phyloP scores from a whole-genome alignment of 106 monocot species.

The Xerophyta viscosa region DNA sequence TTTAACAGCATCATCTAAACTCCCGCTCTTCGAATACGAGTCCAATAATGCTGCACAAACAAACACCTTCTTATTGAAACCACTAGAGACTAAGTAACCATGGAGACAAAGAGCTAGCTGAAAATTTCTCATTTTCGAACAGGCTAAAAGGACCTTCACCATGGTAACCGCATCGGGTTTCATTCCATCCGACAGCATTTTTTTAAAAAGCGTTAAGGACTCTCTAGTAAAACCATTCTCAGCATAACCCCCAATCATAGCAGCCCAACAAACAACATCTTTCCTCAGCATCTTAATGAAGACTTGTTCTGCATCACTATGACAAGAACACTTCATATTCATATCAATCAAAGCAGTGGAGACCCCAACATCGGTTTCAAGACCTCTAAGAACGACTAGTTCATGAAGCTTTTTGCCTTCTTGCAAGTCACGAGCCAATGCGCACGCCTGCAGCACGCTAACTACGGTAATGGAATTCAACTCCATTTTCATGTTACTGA shows the following conservation, averaged over 20 bases:
- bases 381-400: slow-evolving; percentile 24
- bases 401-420: slow-evolving; percentile 43
- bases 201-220: slow-evolving; percentile 30
- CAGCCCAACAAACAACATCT: slow-evolving; percentile 55
- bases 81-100: slow-evolving; percentile 31
- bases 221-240: slow-evolving; percentile 38
- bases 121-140: slow-evolving; percentile 26
- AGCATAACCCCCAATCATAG: slow-evolving; percentile 43
- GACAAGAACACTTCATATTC: slow-evolving; percentile 77
- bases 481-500: slow-evolving; percentile 21
- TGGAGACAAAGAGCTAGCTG: slow-evolving; percentile 45
- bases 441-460: slow-evolving; percentile 47
- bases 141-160: slow-evolving; percentile 52
- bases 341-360: slow-evolving; percentile 65
- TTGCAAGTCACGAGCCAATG: slow-evolving; percentile 21
- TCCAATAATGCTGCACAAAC: slow-evolving; percentile 49
- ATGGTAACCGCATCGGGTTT: slow-evolving; percentile 60
- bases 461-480: slow-evolving; percentile 46
- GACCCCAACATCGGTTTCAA: slow-evolving; percentile 31
- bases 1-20: slow-evolving; percentile 18
- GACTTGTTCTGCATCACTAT: slow-evolving; percentile 29
- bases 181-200: slow-evolving; percentile 23
- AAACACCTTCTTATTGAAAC: slow-evolving; percentile 38
- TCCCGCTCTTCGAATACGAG: slow-evolving; percentile 59
- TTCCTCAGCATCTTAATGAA: slow-evolving; percentile 40